A percentile compares a stretch with the other conserved stretches of the same genome.
Conservation (phyloP, 495 filamentous ascomycete species). For the Talaromyces adpressus region DNA sequence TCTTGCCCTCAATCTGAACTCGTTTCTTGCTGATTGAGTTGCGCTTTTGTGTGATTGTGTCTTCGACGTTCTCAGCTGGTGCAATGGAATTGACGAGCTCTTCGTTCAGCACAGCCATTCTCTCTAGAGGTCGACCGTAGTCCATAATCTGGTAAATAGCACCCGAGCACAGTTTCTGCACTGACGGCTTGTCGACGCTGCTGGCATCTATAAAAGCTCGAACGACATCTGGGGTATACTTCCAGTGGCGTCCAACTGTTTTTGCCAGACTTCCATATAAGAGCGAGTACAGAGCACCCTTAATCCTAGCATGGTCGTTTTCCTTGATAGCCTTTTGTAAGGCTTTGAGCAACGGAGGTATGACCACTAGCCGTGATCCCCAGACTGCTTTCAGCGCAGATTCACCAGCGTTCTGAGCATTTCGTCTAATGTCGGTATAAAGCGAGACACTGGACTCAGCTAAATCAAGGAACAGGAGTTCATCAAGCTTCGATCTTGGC, state of each 20-base stretch:
- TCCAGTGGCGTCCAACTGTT: conserved; percentile 83
- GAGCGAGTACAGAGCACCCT: conserved; percentile 85
- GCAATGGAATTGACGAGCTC: conserved; percentile 64
- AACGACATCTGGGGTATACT: conserved; percentile 80
- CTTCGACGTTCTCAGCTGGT: conserved; percentile 59
- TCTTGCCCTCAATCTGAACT: conserved; percentile 69
- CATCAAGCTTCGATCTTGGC: conserved; percentile 77
- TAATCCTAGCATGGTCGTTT: conserved; percentile 81
- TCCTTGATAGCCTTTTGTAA: conserved; percentile 76
- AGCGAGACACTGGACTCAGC: conserved; percentile 87
- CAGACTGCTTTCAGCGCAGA: conserved; percentile 89
- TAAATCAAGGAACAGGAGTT: conserved; percentile 74
- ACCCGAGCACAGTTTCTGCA: conserved; percentile 79
- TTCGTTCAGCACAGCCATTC: conserved; percentile 79
- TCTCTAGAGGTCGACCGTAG: conserved; percentile 76
- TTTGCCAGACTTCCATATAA: conserved; percentile 85
- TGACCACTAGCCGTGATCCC: conserved; percentile 77
- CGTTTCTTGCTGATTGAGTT: conserved; percentile 67
- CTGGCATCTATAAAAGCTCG: conserved; percentile 83
- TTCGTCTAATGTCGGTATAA: conserved; percentile 90
- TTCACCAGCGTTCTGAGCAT: conserved; percentile 86
- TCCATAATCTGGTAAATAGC: conserved; percentile 84
- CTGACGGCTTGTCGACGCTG: conserved; percentile 83
- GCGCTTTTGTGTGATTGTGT: conserved; percentile 56
- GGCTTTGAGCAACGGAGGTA: conserved; percentile 73